These are phyloP conservation scores for Didymellaceae sp. DNA, from an alignment of 2,329 filamentous ascomycete species.

Conservation along the genomic window DNA sequence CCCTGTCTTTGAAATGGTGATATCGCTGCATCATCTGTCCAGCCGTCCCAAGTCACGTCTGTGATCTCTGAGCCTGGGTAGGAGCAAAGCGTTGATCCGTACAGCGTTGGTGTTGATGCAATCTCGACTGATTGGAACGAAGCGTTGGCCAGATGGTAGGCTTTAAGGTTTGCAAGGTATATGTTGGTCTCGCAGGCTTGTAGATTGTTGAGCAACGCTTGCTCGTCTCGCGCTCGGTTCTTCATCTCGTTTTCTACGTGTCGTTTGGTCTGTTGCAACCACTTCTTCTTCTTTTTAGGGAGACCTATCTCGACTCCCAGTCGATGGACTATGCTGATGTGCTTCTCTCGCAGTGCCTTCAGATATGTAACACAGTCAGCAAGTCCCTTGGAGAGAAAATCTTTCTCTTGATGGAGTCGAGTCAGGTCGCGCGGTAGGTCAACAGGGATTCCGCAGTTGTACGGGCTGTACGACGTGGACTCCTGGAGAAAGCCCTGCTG, in stretches of 20 bases:
- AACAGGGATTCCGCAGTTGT: background rate
- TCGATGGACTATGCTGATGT: constrained; percentile 31
- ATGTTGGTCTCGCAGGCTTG: constrained; percentile 43
- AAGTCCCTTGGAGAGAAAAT: constrained; percentile 35
- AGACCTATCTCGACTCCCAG: constrained; percentile 20
- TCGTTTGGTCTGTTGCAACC: constrained; percentile 36
- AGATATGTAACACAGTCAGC: constrained; percentile 43
- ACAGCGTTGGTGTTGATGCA: constrained; percentile 21
- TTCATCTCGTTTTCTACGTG: constrained; percentile 41
- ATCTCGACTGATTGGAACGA: constrained; percentile 20
- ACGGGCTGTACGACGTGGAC: background rate
- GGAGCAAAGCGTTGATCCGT: constrained; percentile 23
- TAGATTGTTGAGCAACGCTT: constrained; percentile 39
- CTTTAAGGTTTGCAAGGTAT: constrained; percentile 30
- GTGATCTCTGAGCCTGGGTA: constrained; percentile 27
- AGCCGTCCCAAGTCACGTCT: constrained; percentile 41
- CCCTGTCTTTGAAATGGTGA: constrained; percentile 34
- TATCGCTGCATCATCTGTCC: constrained; percentile 30
- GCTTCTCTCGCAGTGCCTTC: constrained; percentile 41
- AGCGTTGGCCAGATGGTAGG: constrained; percentile 14
- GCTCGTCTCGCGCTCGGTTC: constrained; percentile 40
- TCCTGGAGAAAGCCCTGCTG: background rate
- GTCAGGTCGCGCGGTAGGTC: constrained; percentile 1
- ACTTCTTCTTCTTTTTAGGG: constrained; percentile 39
- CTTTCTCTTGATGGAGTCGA: constrained; percentile 30